phyloP scores from a whole-genome alignment of 1,284 basidiomycete species.

The Gomphus bonarii region DNA sequence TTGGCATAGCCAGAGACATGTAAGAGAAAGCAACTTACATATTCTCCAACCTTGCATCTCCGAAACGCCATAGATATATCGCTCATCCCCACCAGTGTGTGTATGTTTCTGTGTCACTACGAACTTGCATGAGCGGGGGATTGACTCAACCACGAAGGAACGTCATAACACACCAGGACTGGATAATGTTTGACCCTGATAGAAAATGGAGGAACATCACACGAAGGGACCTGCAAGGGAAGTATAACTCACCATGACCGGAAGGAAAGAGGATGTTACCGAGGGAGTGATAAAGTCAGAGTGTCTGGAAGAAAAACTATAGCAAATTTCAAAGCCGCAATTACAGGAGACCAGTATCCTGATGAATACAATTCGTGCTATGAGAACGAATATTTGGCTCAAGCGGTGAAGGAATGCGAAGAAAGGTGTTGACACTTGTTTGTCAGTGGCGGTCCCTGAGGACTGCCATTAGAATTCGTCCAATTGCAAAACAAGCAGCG shows the following conservation, averaged over 20 bases:
- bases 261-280: background rate
- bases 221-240: background rate
- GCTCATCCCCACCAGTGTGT: slow-evolving; percentile 67
- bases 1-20: background rate
- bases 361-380: background rate
- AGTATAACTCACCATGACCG: background rate
- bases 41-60: slow-evolving; percentile 99
- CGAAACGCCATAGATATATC: slow-evolving; percentile 74
- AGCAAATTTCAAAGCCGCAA: background rate
- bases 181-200: slow-evolving; percentile 68
- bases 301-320: background rate
- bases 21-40: slow-evolving; percentile 46
- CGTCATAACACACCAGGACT: slow-evolving; percentile 37
- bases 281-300: background rate
- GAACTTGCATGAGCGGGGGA: background rate
- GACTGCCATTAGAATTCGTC: background rate
- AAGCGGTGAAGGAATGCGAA: background rate
- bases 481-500: background rate
- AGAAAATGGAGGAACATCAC: background rate
- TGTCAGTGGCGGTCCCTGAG: background rate
- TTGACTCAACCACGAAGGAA: slow-evolving; percentile 5
- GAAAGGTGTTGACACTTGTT: background rate
- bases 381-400: background rate
- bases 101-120: slow-evolving; percentile 81
- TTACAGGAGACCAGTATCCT: background rate